Evolutionary conservation across 257 asterid species (phyloP).

Genomic region (Solanum pinnatisectum): DNA sequence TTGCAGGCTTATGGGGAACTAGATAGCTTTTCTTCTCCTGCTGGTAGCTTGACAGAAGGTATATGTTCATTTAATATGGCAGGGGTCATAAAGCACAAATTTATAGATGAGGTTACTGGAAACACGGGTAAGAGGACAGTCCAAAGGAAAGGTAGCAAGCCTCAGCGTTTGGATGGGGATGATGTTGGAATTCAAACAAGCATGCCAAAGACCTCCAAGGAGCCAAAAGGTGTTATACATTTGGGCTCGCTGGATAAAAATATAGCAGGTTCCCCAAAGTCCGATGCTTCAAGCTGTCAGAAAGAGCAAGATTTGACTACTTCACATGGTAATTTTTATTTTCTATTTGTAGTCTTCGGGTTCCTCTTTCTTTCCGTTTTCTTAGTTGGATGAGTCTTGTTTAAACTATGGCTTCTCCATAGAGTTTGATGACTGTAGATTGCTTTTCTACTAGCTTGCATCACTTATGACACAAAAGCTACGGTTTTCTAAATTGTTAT

Average conservation of each 20-base stretch:
- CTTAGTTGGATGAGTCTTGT: not conserved
- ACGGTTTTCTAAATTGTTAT: not conserved
- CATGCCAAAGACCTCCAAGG: constrained; percentile 40
- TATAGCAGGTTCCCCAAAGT: constrained; percentile 38
- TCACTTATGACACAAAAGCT: not conserved
- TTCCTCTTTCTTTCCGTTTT: not conserved
- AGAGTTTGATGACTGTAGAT: not conserved
- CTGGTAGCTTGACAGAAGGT: constrained; percentile 49
- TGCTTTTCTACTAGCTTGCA: not conserved
- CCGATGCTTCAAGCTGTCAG: constrained; percentile 52
- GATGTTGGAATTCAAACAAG: constrained; percentile 37
- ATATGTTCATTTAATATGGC: constrained; percentile 31
- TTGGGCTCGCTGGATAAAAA: constrained; percentile 66
- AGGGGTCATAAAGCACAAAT: constrained; percentile 39
- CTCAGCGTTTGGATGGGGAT: constrained; percentile 31
- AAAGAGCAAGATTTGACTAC: constrained; percentile 46
- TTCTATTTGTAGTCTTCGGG: not conserved
- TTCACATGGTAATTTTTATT: constrained; percentile 41
- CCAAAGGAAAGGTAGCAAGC: constrained; percentile 50
- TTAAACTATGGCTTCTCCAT: not conserved
- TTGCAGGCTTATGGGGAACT: constrained; percentile 34
- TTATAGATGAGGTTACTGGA: constrained; percentile 41
- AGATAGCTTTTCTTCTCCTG: constrained; percentile 36
- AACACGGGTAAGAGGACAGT: constrained; percentile 36
- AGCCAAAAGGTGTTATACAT: constrained; percentile 87